Evolutionary conservation across 352 stramenopile species (phyloP).

Genomic region (Phytophthora colocasiae): DNA sequence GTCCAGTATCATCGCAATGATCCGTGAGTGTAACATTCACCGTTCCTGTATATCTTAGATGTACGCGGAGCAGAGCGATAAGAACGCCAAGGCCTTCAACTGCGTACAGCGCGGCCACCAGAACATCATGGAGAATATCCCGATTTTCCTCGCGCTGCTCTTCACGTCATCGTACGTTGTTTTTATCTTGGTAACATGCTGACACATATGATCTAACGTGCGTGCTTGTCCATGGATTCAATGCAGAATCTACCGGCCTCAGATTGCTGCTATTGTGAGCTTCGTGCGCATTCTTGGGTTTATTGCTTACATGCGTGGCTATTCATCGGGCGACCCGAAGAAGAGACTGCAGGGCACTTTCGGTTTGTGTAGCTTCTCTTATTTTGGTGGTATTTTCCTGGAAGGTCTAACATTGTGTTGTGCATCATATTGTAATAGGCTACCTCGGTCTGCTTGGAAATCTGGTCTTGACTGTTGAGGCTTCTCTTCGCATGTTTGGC

Average conservation of each 20-base stretch:
- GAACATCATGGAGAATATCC: conserved; percentile 92
- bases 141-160: conserved; percentile 64
- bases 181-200: background rate
- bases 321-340: conserved; percentile 63
- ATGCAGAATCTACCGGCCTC: conserved; percentile 64
- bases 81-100: conserved; percentile 92
- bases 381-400: background rate
- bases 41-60: conserved; percentile 50
- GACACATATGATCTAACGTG: background rate
- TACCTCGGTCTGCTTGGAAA: conserved; percentile 51
- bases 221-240: background rate
- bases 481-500: conserved; percentile 39
- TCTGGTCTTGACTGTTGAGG: conserved; percentile 35
- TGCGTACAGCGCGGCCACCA: conserved; percentile 93
- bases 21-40: background rate
- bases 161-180: conserved; percentile 62
- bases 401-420: conserved; percentile 1
- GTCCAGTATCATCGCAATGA: background rate
- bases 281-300: conserved; percentile 67
- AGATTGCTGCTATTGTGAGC: conserved; percentile 63
- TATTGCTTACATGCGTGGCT: conserved; percentile 71
- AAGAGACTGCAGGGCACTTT: conserved; percentile 71
- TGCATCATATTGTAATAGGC: conserved; percentile 35
- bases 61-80: conserved; percentile 89
- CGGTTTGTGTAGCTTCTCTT: conserved; percentile 32